phyloP scores from a whole-genome alignment of 2,329 filamentous ascomycete genomes.

The Fusarium caatingaense region DNA sequence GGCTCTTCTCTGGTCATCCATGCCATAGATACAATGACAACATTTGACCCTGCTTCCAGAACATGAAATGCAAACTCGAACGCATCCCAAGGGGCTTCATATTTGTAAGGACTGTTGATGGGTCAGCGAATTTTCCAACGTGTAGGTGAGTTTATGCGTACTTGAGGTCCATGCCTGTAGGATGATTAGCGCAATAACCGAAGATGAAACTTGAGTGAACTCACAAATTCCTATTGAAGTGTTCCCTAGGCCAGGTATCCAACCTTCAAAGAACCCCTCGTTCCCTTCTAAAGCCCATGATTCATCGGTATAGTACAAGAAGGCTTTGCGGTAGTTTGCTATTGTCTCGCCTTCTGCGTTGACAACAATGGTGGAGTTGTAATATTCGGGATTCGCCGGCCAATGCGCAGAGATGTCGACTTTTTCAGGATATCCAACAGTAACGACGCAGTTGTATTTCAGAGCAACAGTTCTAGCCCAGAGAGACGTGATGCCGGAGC shows the following conservation, averaged over 20 bases:
- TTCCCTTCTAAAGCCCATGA: conserved; percentile 69
- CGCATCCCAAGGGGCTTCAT: conserved; percentile 52
- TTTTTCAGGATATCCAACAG: conserved; percentile 80
- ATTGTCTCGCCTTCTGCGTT: conserved; percentile 69
- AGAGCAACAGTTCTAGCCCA: conserved; percentile 77
- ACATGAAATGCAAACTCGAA: conserved; percentile 66
- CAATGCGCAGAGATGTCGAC: conserved; percentile 63
- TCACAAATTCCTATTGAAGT: conserved; percentile 65
- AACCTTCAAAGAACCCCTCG: conserved; percentile 61
- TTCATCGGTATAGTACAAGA: conserved; percentile 70
- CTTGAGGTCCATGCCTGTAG: conserved; percentile 66
- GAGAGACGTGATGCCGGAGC: conserved; percentile 73
- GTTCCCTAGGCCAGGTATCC: conserved; percentile 61
- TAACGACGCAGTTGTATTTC: conserved; percentile 74
- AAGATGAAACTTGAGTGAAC: background rate
- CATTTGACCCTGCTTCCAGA: conserved; percentile 64
- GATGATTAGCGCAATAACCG: too few species aligned
- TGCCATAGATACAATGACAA: conserved; percentile 81
- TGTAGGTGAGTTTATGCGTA: conserved; percentile 45
- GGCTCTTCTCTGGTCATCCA: conserved; percentile 74
- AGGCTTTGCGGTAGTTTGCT: conserved; percentile 70
- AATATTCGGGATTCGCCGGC: conserved; percentile 65
- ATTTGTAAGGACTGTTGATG: conserved; percentile 51
- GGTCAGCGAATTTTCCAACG: conserved; percentile 10
- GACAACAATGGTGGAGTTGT: conserved; percentile 66